Base-by-base conservation (phyloP, 441 rosid genomes). In the Metrosideros polymorpha region DNA sequence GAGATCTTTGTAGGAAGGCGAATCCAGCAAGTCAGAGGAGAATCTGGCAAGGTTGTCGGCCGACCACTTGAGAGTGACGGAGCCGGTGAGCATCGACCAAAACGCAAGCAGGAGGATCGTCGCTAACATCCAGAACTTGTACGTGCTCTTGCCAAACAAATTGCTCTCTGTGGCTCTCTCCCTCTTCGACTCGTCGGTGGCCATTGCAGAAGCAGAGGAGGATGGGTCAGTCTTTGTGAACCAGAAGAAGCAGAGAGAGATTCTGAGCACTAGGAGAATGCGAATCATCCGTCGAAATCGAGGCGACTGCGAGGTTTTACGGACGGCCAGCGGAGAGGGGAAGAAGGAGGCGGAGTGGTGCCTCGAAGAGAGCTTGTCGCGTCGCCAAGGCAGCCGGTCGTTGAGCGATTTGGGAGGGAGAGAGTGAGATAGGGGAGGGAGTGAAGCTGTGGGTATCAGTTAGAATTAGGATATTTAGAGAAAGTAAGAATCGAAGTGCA, bases 41-140 rank as follows among this genome's bases (percentile, higher is more conserved):
- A 91, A 86, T 32, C 87, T 56, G 18, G 92, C 86, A 35, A 88
- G 91, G 86, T 90, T 56, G 27, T 86, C 63, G 84, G 94, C 63
- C 85, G 95, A 93, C 91, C 95, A 94, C 89, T 92, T 92, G 85
- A 94, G 94, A 45, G 96, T 89, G 84, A 94, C 91, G 25, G 95
- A 90, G 87, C 96, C 92, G 57, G 94, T 94, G 84, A 94, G 90
- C 95, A 94, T 91, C 83, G 96, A 93, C 92, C 94, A 92, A 82
- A 92, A 88, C 30, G 96, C 95, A 22, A 94, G 91, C 6, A 94
- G 90, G 15, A 94, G 92, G 86, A 93, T 88, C 10, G 94, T 94
- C 18, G 92, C 82, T 35, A 94, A 52, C n/a, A 94, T 88, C 95
- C 96, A 94, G 57, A 93, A 85, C 88, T 92, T 94, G 90, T 91